A percentile compares a stretch with the other conserved stretches of the same genome.
phyloP scores from a whole-genome alignment of 495 filamentous ascomycete genomes.

The Platismatia glauca region DNA sequence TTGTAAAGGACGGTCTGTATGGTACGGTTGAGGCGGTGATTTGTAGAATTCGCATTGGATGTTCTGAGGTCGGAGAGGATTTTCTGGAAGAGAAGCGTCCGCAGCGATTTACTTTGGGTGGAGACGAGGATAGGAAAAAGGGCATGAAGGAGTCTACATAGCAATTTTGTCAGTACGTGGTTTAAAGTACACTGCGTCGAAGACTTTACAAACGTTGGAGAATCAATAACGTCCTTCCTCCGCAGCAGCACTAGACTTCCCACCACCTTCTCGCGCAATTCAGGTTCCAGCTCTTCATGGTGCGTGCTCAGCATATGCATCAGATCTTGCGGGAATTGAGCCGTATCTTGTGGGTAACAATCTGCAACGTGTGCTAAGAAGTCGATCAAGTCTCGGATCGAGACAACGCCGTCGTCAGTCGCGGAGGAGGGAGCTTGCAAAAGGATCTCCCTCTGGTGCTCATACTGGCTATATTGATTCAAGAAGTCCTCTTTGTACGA shows the following conservation, averaged over 20 bases:
- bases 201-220: constrained; percentile 44
- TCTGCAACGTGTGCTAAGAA: constrained; percentile 88
- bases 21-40: constrained; percentile 85
- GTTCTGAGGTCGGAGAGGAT: constrained; percentile 82
- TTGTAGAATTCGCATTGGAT: constrained; percentile 73
- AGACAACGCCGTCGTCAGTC: constrained; percentile 65
- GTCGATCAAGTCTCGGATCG: constrained; percentile 76
- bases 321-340: constrained; percentile 70
- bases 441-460: constrained; percentile 83
- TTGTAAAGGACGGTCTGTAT: constrained; percentile 91
- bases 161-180: not conserved
- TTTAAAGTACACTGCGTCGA: not conserved
- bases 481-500: constrained; percentile 82
- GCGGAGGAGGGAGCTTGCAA: constrained; percentile 67
- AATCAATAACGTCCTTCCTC: constrained; percentile 88
- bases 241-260: constrained; percentile 78
- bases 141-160: constrained; percentile 60
- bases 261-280: constrained; percentile 88
- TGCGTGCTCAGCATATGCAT: constrained; percentile 70
- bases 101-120: constrained; percentile 79
- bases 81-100: constrained; percentile 77
- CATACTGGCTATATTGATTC: constrained; percentile 87
- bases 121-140: constrained; percentile 84
- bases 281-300: constrained; percentile 68
- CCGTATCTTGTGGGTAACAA: constrained; percentile 75